Evolutionary conservation across 345 rosid species (phyloP).

Genomic region (Kernera saxatilis): DNA sequence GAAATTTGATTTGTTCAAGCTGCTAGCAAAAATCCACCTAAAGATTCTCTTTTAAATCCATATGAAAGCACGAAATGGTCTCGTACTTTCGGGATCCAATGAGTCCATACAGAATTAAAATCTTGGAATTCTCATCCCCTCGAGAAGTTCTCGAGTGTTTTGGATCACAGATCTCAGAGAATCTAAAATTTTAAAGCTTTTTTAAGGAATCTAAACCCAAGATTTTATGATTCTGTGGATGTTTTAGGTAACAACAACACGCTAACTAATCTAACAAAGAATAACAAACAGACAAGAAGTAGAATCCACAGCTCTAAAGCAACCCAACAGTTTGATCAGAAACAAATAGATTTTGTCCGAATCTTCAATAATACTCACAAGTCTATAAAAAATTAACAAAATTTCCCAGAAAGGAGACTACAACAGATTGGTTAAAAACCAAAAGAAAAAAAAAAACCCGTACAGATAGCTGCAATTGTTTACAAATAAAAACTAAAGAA

Average conservation of each 20-base stretch:
- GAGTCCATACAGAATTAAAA: neutral
- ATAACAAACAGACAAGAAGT: slow-evolving; percentile 26
- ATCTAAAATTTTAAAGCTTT: neutral
- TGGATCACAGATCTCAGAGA: neutral
- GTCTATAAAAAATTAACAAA: slow-evolving; percentile 12
- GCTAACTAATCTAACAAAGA: slow-evolving; percentile 23
- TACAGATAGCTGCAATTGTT: neutral
- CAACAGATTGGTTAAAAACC: neutral
- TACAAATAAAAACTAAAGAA: too few relatives aligned
- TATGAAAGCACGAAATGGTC: neutral
- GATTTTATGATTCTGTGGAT: neutral
- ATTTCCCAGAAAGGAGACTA: neutral
- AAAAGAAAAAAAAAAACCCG: neutral
- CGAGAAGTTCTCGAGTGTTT: neutral
- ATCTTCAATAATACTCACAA: slow-evolving; percentile 36
- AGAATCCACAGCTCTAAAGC: slow-evolving; percentile 34
- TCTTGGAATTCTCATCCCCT: neutral
- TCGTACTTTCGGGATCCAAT: neutral
- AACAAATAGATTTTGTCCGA: slow-evolving; percentile 36
- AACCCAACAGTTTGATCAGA: neutral
- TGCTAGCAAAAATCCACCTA: neutral
- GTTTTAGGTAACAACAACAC: slow-evolving; percentile 22
- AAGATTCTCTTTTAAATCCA: neutral
- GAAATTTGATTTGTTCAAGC: neutral
- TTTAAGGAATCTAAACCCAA: neutral